A percentile compares a stretch with the other conserved stretches of the same genome.
Evolutionary conservation across 208 protist genomes (phyloP).

Genomic region (Naegleria fowleri): DNA sequence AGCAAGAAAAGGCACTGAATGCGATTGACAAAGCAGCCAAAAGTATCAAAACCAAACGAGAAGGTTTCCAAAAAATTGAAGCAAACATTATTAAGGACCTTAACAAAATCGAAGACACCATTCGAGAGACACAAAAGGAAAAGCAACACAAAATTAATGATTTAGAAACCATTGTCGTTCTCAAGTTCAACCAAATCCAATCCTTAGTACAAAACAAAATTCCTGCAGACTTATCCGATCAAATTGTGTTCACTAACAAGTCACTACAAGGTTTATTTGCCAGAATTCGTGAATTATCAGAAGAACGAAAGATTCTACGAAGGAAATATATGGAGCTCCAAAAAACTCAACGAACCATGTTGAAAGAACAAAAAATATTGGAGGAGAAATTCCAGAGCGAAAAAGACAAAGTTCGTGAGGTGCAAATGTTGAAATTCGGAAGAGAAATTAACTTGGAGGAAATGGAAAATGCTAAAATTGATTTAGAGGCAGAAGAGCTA

Average conservation of each 20-base stretch:
- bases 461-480: conserved; percentile 37
- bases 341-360: conserved; percentile 35
- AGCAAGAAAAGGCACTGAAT: conserved; percentile 41
- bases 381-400: conserved; percentile 32
- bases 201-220: conserved; percentile 32
- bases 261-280: conserved; percentile 26
- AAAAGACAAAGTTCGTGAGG: conserved; percentile 43
- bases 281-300: conserved; percentile 32
- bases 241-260: conserved; percentile 40
- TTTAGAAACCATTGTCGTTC: conserved; percentile 49
- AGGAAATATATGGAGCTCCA: conserved; percentile 29
- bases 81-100: conserved; percentile 50
- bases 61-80: conserved; percentile 48
- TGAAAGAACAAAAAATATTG: conserved; percentile 44
- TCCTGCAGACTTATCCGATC: conserved; percentile 29
- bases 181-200: conserved; percentile 44
- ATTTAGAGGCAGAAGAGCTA: conserved; percentile 42
- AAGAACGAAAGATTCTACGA: conserved; percentile 37
- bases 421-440: conserved; percentile 57
- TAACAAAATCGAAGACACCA: conserved; percentile 48
- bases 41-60: conserved; percentile 44
- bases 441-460: conserved; percentile 48
- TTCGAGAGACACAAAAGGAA: conserved; percentile 46
- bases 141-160: conserved; percentile 65
- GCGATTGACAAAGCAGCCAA: conserved; percentile 41